Conservation (phyloP, 306 rosid genomes). For the Malus sieversii region DNA sequence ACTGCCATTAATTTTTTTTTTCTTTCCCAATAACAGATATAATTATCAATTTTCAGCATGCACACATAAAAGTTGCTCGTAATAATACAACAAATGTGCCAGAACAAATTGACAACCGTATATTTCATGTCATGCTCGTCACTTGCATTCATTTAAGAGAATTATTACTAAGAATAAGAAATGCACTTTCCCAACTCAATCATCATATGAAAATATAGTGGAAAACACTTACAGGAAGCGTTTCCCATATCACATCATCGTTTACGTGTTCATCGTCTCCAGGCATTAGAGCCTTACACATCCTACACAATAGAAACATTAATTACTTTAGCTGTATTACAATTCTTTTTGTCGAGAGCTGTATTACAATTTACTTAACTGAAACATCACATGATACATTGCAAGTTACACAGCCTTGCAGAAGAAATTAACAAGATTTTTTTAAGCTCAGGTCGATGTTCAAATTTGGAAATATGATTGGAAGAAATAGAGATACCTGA, state of each 20-base stretch:
- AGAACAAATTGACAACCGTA: neutral
- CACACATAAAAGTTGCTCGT: neutral
- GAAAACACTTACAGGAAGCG: conserved; percentile 88
- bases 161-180: neutral
- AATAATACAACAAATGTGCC: neutral
- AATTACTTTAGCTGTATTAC: conserved; percentile 13
- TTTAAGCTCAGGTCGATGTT: neutral
- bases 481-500: conserved; percentile 45
- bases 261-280: conserved; percentile 79
- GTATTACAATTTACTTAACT: neutral
- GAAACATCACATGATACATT: neutral
- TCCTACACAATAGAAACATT: conserved; percentile 40
- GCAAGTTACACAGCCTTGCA: neutral
- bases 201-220: conserved; percentile 21
- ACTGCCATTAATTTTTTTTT: neutral
- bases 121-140: neutral
- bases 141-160: neutral
- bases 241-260: conserved; percentile 94
- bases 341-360: neutral
- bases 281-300: conserved; percentile 93
- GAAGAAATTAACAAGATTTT: neutral
- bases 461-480: neutral
- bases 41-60: neutral
- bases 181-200: neutral
- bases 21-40: neutral